A percentile compares a stretch with the other conserved stretches of the same genome.
Conservation (phyloP, 2,329 filamentous ascomycete species). For the Venturia aucupariae region DNA sequence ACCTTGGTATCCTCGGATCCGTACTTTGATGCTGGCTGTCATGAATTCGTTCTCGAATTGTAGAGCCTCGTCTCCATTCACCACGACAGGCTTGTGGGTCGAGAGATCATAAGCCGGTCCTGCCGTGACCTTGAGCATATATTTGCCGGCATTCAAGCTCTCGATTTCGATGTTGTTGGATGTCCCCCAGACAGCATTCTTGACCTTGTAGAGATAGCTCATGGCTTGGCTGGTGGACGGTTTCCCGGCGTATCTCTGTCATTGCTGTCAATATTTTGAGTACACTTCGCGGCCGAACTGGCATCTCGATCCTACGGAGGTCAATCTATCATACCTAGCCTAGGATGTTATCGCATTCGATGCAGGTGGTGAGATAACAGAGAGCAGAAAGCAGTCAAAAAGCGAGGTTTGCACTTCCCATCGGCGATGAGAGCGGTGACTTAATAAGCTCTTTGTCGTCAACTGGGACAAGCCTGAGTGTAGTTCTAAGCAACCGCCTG, state of each 20-base stretch:
- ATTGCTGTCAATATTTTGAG: not conserved
- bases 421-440: no score
- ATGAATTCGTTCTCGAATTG: conserved; percentile 55
- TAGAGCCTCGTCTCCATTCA: conserved; percentile 60
- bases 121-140: conserved; percentile 72
- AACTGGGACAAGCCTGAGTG: no score
- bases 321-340: no score
- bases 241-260: not conserved
- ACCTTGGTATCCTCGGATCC: conserved; percentile 55
- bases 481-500: no score
- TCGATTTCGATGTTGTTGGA: not conserved
- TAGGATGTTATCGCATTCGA: no score
- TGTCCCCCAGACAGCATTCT: not conserved
- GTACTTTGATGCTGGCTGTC: conserved; percentile 62
- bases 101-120: conserved; percentile 64
- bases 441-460: no score
- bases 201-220: not conserved
- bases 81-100: conserved; percentile 53
- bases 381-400: no score
- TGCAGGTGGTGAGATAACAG: no score
- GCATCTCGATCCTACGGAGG: no score
- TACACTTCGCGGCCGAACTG: no score
- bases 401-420: no score
- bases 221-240: not conserved
- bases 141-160: conserved; percentile 34